A percentile compares a stretch with the other conserved stretches of the same genome.
phyloP scores from a whole-genome alignment of 805 yeast genomes.

The Lachancea thermotolerans region DNA sequence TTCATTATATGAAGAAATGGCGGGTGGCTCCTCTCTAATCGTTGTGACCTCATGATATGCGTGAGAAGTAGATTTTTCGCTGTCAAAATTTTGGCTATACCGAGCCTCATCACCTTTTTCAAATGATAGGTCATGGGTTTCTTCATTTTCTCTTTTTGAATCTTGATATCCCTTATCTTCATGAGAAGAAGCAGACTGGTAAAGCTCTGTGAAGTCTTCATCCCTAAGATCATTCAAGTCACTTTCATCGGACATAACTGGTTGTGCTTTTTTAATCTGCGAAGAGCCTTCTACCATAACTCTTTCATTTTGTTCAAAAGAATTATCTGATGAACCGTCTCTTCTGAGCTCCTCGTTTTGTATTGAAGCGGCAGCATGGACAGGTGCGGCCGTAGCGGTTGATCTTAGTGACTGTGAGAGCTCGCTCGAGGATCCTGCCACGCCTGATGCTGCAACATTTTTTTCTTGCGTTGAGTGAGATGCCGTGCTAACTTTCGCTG shows the following conservation, averaged over 20 bases:
- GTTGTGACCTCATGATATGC: slow-evolving; percentile 28
- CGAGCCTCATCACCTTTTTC: slow-evolving; percentile 31
- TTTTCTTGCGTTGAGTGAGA: too few relatives aligned
- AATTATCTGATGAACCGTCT: too few relatives aligned
- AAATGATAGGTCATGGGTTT: slow-evolving; percentile 30
- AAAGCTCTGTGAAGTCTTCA: slow-evolving; percentile 1
- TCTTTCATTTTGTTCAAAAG: too few relatives aligned
- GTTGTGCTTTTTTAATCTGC: too few relatives aligned
- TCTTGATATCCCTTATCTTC: slow-evolving; percentile 10
- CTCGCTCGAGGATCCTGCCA: not conserved
- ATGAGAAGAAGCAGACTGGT: slow-evolving; percentile 4
- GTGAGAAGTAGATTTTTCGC: slow-evolving; percentile 8
- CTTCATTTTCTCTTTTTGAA: slow-evolving; percentile 7
- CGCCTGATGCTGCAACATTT: too few relatives aligned
- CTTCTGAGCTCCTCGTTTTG: too few relatives aligned
- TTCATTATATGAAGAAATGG: not conserved
- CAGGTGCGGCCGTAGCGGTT: not conserved
- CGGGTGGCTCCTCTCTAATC: slow-evolving; percentile 26
- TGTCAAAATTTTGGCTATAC: slow-evolving; percentile 16
- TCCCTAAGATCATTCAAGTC: not conserved
- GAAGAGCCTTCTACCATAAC: too few relatives aligned
- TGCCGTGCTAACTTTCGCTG: too few relatives aligned
- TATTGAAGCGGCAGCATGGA: too few relatives aligned
- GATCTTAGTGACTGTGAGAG: not conserved
- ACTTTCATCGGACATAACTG: too few relatives aligned